phyloP scores from a whole-genome alignment of 1,284 basidiomycete genomes.

The Papiliotrema terrestris region DNA sequence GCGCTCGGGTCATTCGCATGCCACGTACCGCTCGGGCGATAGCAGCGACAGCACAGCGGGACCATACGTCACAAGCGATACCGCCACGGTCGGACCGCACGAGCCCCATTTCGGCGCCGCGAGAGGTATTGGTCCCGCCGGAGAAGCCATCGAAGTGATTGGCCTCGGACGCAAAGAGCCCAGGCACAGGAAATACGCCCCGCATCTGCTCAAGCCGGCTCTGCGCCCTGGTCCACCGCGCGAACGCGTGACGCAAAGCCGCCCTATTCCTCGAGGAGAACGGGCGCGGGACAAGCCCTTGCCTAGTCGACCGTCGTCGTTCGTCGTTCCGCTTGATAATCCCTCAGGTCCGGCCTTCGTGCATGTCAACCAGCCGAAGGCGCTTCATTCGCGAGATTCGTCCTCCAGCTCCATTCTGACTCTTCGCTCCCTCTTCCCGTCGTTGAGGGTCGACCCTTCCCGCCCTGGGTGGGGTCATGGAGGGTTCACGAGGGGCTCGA shows the following conservation, averaged over 20 bases:
- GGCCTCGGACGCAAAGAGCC: slow-evolving; percentile 34
- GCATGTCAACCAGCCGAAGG: neutral
- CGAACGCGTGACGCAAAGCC: neutral
- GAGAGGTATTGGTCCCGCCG: slow-evolving; percentile 26
- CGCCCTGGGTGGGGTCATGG: neutral
- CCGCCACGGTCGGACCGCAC: slow-evolving; percentile 10
- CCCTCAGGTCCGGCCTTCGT: neutral
- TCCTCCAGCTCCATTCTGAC: neutral
- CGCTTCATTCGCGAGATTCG: neutral
- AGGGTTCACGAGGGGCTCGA: neutral
- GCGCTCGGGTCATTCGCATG: neutral
- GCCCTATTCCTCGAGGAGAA: neutral
- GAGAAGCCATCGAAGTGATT: slow-evolving; percentile 38
- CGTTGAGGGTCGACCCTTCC: slow-evolving; percentile 18
- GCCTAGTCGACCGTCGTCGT: slow-evolving; percentile 3
- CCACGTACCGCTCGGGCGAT: neutral
- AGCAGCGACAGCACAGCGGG: too few species aligned
- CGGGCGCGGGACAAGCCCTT: neutral
- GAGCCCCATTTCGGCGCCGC: slow-evolving; percentile 27
- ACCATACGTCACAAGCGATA: neutral
- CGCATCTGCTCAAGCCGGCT: slow-evolving; percentile 33
- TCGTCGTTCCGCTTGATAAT: neutral
- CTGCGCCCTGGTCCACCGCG: slow-evolving; percentile 10
- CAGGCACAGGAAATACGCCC: slow-evolving; percentile 27
- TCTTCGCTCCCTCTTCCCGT: slow-evolving; percentile 28